These are phyloP conservation scores for Boletus pseudopeckii DNA, from an alignment of 768 basidiomycete species.

Conservation along the genomic window DNA sequence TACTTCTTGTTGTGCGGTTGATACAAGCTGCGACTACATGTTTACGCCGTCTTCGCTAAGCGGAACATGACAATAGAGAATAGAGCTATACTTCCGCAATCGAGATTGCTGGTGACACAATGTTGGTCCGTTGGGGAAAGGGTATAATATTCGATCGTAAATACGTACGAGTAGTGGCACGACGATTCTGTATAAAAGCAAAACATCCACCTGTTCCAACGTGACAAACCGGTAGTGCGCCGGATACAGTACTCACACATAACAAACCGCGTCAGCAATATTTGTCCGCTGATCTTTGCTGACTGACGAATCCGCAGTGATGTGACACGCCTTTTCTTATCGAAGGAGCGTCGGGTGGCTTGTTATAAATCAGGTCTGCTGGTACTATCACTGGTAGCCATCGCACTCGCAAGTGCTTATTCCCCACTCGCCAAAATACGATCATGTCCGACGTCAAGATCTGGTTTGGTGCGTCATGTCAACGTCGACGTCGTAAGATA, in stretches of 20 bases:
- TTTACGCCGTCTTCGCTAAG: too few relatives aligned
- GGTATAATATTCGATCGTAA: too few relatives aligned
- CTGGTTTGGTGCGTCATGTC: slow-evolving; percentile 16
- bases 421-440: too few relatives aligned
- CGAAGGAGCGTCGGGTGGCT: background rate
- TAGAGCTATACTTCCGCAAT: background rate
- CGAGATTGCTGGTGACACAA: background rate
- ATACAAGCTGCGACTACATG: background rate
- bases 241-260: too few relatives aligned
- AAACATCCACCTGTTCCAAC: too few relatives aligned
- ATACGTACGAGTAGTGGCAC: too few relatives aligned
- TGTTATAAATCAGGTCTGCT: background rate
- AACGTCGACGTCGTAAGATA: too few relatives aligned
- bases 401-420: background rate
- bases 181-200: too few relatives aligned
- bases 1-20: background rate
- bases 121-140: background rate
- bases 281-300: background rate
- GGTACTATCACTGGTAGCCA: too few relatives aligned
- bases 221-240: too few relatives aligned
- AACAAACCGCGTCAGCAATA: too few relatives aligned
- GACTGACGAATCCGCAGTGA: background rate
- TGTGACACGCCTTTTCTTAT: background rate
- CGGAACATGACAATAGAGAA: background rate
- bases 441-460: slow-evolving; percentile 18